A percentile compares a stretch with the other conserved stretches of the same genome.
Conservation (phyloP, 352 stramenopile species). For the Pythium volutum region DNA sequence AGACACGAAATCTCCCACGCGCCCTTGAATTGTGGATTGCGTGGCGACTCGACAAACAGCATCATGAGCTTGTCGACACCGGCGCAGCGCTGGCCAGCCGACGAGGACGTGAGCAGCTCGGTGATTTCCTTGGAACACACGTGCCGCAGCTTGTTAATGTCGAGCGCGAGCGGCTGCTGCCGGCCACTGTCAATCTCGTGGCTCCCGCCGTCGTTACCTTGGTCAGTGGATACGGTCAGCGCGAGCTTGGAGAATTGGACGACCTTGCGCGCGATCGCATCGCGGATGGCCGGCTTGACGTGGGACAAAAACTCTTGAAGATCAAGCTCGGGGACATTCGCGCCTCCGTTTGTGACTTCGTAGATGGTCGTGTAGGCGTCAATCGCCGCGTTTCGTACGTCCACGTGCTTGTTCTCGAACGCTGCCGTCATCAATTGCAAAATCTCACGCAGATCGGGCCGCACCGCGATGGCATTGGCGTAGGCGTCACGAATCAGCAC, state of each 20-base stretch:
- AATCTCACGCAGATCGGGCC: slow-evolving; percentile 41
- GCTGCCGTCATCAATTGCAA: slow-evolving; percentile 44
- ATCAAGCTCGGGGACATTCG: slow-evolving; percentile 35
- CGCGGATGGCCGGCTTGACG: slow-evolving; percentile 63
- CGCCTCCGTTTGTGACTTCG: slow-evolving; percentile 56
- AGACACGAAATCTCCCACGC: slow-evolving; percentile 75
- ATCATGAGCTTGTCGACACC: slow-evolving; percentile 60
- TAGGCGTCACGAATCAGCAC: slow-evolving; percentile 43
- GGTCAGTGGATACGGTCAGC: not conserved
- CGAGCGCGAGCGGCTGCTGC: slow-evolving; percentile 48
- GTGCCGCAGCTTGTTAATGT: slow-evolving; percentile 54
- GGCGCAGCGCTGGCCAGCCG: slow-evolving; percentile 34
- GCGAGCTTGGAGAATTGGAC: slow-evolving; percentile 58
- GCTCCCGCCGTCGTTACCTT: not conserved
- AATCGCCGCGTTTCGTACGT: slow-evolving; percentile 70
- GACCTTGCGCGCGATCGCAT: slow-evolving; percentile 68
- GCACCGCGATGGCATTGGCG: not conserved
- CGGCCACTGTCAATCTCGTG: slow-evolving; percentile 53
- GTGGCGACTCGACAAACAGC: slow-evolving; percentile 30
- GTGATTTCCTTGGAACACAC: slow-evolving; percentile 57
- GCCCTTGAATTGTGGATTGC: slow-evolving; percentile 44
- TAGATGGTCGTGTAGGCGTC: slow-evolving; percentile 68
- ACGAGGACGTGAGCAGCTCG: slow-evolving; percentile 45
- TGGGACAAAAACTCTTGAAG: slow-evolving; percentile 62
- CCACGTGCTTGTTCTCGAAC: slow-evolving; percentile 83